Base-by-base conservation (phyloP, 1,139 yeast species). In the Kluyveromyces sp. region DNA sequence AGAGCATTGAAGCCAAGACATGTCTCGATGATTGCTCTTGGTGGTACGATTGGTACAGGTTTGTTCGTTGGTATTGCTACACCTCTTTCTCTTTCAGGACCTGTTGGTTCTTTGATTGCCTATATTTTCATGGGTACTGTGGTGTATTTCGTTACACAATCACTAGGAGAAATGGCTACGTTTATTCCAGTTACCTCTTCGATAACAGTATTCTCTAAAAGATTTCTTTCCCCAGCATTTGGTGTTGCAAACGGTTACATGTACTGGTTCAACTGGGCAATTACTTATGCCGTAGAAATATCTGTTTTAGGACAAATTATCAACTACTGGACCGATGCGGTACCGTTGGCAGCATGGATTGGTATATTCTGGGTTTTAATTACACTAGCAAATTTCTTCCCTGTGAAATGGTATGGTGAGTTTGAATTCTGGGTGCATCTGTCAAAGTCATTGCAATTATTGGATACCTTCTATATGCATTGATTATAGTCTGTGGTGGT, bases 231-330 rank as follows among this genome's bases (percentile, higher is more conserved):
- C 7, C 83, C 82, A 30, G 78, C 89, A 7, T 69, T 83, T 48
- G 94, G 95, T 52, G 87, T 85, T 48, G 81, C 94, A 41, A 80
- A 81, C 57, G 94, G 92, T 47, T 86, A 87, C 78, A 74, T 79
- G 68, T 88, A 87, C 64, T 85, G 92, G 90, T 85, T 84, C 65
- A 78, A 85, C 25, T 86, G 94, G 92, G 87, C 88, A 46, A 81
- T 83, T 53, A 84, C 95, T 2, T 84, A 78, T 67, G 87, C 95
- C 4, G 78, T 86, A 50, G 96, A 87, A 66, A 70, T 87, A 48
- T 82, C 90, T 15, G 86, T 87, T 28, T 80, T 83, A 34, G 90
- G 94, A 26, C 87, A 83, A 65, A 76, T 86, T 45, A 77, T 86
- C 50, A 71, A 79, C 61, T 81, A 74, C 58, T 86, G 95, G 95